Conservation (phyloP, 108 stramenopile genomes). For the Cyclotella atomus region DNA sequence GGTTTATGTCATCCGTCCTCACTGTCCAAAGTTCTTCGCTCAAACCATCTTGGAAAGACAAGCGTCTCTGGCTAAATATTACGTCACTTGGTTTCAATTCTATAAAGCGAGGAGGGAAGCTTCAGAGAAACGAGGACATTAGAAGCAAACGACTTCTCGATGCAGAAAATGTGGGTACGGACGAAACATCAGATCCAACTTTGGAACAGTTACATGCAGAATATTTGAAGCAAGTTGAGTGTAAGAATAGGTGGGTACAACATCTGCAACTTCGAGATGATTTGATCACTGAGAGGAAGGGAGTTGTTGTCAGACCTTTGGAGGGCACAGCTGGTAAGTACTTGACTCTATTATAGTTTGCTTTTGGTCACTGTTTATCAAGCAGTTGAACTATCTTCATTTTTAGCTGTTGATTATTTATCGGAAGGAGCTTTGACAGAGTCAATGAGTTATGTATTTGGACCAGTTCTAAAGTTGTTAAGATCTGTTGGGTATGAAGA, state of each 20-base stretch:
- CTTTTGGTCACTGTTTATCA: not conserved
- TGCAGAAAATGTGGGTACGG: not conserved
- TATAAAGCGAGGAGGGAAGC: slow-evolving; percentile 28
- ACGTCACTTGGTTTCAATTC: slow-evolving; percentile 23
- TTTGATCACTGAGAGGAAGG: slow-evolving; percentile 40
- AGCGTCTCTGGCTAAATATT: slow-evolving; percentile 44
- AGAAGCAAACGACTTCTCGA: slow-evolving; percentile 4
- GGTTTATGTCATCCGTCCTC: slow-evolving; percentile 43
- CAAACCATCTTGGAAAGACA: slow-evolving; percentile 38
- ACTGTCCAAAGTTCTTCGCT: slow-evolving; percentile 15
- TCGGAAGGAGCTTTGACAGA: slow-evolving; percentile 34
- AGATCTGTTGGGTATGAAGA: slow-evolving; percentile 36
- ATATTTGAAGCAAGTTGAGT: slow-evolving; percentile 37
- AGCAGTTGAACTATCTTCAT: not conserved
- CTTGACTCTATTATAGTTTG: not conserved
- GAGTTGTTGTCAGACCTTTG: slow-evolving; percentile 39
- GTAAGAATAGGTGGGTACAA: slow-evolving; percentile 43
- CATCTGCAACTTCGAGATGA: slow-evolving; percentile 40
- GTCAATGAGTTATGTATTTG: slow-evolving; percentile 42
- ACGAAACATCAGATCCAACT: not conserved
- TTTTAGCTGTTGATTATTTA: slow-evolving; percentile 38
- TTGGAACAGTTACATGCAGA: slow-evolving; percentile 30
- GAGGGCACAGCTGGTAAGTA: slow-evolving; percentile 31
- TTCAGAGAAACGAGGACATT: slow-evolving; percentile 29
- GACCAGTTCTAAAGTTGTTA: slow-evolving; percentile 41